Evolutionary conservation across 2,329 filamentous ascomycete genomes (phyloP), one percentile per base, ranked within the genome.

Genomic region (Davidsoniella virescens): DNA sequence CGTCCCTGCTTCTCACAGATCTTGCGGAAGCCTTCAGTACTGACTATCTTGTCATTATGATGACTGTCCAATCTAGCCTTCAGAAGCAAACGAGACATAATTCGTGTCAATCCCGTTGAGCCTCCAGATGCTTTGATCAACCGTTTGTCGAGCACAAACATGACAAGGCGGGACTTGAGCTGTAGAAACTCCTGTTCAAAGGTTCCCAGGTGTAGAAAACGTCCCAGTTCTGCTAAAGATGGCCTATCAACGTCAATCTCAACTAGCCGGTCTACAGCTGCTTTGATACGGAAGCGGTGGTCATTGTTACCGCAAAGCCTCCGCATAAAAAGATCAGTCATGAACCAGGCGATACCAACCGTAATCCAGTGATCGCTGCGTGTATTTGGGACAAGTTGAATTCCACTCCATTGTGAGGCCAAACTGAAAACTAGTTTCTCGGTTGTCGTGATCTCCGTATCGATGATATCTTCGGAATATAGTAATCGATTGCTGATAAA

Each of bases 251-350:
- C 71, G 61, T 98, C 92, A 52, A 85, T 65, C 51, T 90, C 79
- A 44, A 88, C 84, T 39, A 96, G 76, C 57, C 73, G 75, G 63
- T 98, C 90, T 0, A 87, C 80, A 64, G 86, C 76, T 37, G 77
- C 71, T 65, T 96, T 96, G 64, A 94, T 83, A 37, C 87, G 80
- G 62, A 87, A 96, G 9, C 87, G 76, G 62, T 94, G 92, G 59
- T 94, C 87, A 61, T 98, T 98, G 61, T 93, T 93, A 6, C 92
- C 92, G 60, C 87, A 93, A 2, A 98, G 71, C 56, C 80, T 82
- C 62, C 82, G 86, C 75, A 96, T 85, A 64, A 94, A 95, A 3
- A 87, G 74, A 58, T 95, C 90, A 1, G 90, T 87, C 75, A 98
- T 94, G 68, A 87, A 98, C 69, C 90, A 88, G 0, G 90, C 84